Percentiles rank a stretch among this genome's conserved stretches.
Evolutionary conservation across 306 rosid genomes (phyloP).

Genomic region (Elaeagnus macrophylla): DNA sequence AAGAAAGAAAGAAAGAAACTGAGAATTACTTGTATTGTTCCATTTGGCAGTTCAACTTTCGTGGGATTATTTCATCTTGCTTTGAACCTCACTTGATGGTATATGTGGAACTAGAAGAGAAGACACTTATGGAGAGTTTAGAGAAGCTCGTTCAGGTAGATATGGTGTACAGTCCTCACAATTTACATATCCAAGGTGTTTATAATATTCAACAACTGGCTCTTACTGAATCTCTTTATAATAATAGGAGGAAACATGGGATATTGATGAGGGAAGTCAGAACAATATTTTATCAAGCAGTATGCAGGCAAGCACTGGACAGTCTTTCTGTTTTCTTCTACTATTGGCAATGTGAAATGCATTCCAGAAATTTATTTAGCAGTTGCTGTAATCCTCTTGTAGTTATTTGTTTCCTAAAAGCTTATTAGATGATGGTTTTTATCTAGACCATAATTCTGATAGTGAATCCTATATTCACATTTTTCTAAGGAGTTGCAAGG

Average conservation of each 20-base stretch:
- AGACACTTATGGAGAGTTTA: conserved; percentile 85
- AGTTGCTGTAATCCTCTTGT: conserved; percentile 3
- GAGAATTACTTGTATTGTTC: conserved; percentile 23
- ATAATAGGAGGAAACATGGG: conserved; percentile 94
- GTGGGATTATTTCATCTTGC: conserved; percentile 97
- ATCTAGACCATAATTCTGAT: no score
- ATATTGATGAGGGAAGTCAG: conserved; percentile 96
- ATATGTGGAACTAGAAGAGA: conserved; percentile 92
- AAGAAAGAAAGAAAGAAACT: conserved; percentile 20
- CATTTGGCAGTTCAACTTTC: conserved; percentile 93
- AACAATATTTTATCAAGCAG: conserved; percentile 89
- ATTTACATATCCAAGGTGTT: background rate
- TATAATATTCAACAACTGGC: conserved; percentile 12
- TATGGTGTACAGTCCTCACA: conserved; percentile 8
- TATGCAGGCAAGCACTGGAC: conserved; percentile 66
- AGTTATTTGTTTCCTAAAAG: no score
- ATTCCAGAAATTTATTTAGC: background rate
- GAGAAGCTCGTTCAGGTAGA: conserved; percentile 97
- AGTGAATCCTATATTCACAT: no score
- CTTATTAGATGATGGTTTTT: no score
- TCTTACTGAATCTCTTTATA: conserved; percentile 9
- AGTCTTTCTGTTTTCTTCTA: conserved; percentile 7
- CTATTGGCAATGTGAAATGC: background rate
- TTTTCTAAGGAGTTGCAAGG: no score
- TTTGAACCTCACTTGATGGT: conserved; percentile 93